Percentiles rank a stretch among this genome's conserved stretches.
phyloP scores from a whole-genome alignment of 2,329 filamentous ascomycete genomes.

The Lachnellula arida region DNA sequence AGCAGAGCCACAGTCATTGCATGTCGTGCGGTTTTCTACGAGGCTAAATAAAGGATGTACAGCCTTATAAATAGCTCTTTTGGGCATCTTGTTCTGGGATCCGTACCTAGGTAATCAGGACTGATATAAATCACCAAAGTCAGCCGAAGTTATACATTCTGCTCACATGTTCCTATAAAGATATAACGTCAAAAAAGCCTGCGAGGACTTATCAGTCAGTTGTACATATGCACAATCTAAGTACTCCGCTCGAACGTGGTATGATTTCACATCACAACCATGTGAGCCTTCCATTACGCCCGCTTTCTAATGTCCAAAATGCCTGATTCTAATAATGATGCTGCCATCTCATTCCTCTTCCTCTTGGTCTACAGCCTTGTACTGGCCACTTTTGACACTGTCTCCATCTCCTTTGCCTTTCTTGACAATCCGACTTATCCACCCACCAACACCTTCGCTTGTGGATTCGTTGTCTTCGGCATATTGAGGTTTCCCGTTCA shows the following conservation, averaged over 20 bases:
- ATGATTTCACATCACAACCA: constrained; percentile 12
- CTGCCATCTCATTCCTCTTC: constrained; percentile 31
- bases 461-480: constrained; percentile 29
- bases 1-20: background rate
- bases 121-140: no score
- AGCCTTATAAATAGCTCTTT: no score
- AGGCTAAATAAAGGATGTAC: no score
- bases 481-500: constrained; percentile 45
- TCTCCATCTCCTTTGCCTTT: constrained; percentile 39
- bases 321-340: background rate
- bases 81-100: no score
- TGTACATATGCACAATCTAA: constrained; percentile 8
- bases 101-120: no score
- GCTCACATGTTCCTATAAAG: no score
- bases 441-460: constrained; percentile 56
- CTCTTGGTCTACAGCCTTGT: constrained; percentile 40
- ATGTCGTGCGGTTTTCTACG: no score
- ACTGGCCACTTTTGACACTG: constrained; percentile 27
- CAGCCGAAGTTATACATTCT: no score
- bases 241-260: constrained; percentile 1
- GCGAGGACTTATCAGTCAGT: background rate
- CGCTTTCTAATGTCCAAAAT: constrained; percentile 11
- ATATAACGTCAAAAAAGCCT: background rate
- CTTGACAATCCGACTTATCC: constrained; percentile 64
- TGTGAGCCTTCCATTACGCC: constrained; percentile 12